Evolutionary conservation across 2,329 filamentous ascomycete genomes (phyloP).

Genomic region (Aspergillus costaricaensis): DNA sequence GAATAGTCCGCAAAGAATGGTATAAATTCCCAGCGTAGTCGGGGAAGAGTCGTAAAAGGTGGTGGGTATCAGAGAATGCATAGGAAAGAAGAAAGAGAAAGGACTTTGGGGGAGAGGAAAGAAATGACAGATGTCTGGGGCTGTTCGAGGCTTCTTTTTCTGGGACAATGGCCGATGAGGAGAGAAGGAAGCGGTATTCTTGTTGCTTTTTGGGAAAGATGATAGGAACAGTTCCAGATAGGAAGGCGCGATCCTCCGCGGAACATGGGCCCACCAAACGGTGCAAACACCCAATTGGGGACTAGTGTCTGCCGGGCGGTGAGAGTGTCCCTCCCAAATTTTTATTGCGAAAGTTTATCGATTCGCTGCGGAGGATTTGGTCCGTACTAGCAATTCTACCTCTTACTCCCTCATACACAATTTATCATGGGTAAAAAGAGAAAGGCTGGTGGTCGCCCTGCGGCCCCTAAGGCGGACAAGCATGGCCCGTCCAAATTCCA

Average conservation of each 20-base stretch:
- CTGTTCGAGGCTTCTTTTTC: neutral
- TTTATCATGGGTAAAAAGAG: slow-evolving; percentile 59
- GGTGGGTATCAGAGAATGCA: slow-evolving; percentile 26
- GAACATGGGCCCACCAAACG: slow-evolving; percentile 1
- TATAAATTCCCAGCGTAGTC: slow-evolving; percentile 32
- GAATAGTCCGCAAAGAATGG: slow-evolving; percentile 36
- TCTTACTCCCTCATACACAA: neutral
- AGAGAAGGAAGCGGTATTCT: too few relatives aligned
- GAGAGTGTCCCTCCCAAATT: slow-evolving; percentile 35
- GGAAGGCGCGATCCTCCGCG: slow-evolving; percentile 8
- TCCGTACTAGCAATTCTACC: slow-evolving; percentile 1
- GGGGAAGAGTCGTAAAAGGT: slow-evolving; percentile 26
- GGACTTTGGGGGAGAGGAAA: slow-evolving; percentile 9
- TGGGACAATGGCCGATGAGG: slow-evolving; percentile 5
- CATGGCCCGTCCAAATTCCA: slow-evolving; percentile 38
- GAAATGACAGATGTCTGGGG: slow-evolving; percentile 11
- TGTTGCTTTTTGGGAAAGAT: too few relatives aligned
- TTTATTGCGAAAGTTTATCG: slow-evolving; percentile 33
- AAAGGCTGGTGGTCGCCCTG: slow-evolving; percentile 63
- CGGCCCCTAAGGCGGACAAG: slow-evolving; percentile 34
- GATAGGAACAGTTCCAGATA: neutral
- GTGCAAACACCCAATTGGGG: slow-evolving; percentile 26
- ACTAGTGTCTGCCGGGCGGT: slow-evolving; percentile 32
- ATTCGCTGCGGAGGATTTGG: slow-evolving; percentile 7
- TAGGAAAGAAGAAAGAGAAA: slow-evolving; percentile 19